phyloP scores from a whole-genome alignment of 1,284 basidiomycete genomes.

The Ceratobasidium sp. region DNA sequence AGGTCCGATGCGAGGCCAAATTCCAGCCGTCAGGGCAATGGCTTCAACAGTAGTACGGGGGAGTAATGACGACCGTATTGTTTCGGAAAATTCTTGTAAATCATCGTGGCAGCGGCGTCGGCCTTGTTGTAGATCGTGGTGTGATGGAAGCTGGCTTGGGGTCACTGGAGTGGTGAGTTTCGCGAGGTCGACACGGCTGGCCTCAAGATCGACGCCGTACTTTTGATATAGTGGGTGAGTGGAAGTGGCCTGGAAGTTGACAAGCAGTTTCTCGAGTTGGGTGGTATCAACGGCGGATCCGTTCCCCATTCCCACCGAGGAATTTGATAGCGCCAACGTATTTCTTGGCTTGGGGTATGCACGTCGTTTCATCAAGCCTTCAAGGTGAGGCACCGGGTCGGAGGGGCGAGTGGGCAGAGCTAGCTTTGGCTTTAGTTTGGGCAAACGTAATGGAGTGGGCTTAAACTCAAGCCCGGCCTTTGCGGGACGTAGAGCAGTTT shows the following conservation, averaged over 20 bases:
- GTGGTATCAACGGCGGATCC: background rate
- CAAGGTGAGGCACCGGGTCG: background rate
- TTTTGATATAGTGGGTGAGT: background rate
- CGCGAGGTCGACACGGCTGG: background rate
- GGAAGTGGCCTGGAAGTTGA: background rate
- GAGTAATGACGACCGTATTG: too few relatives aligned
- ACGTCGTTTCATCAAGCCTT: background rate
- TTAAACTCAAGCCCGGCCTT: too few relatives aligned
- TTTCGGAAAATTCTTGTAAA: background rate
- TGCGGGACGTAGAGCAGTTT: too few relatives aligned
- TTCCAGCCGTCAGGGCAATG: background rate
- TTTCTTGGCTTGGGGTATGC: background rate
- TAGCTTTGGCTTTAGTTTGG: background rate
- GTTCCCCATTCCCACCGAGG: background rate
- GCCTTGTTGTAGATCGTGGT: background rate
- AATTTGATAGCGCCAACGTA: background rate
- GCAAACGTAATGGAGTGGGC: too few relatives aligned
- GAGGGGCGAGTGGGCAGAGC: too few relatives aligned
- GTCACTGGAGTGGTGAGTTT: background rate
- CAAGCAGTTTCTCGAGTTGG: background rate
- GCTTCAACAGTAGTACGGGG: too few relatives aligned
- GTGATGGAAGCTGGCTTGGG: background rate
- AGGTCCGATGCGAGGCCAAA: conserved; percentile 38
- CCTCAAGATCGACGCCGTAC: background rate
- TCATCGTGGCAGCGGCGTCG: background rate